A percentile compares a stretch with the other conserved stretches of the same genome.
Evolutionary conservation across 2,329 filamentous ascomycete genomes (phyloP).

Genomic region (Pyrenophora tritici-repentis): DNA sequence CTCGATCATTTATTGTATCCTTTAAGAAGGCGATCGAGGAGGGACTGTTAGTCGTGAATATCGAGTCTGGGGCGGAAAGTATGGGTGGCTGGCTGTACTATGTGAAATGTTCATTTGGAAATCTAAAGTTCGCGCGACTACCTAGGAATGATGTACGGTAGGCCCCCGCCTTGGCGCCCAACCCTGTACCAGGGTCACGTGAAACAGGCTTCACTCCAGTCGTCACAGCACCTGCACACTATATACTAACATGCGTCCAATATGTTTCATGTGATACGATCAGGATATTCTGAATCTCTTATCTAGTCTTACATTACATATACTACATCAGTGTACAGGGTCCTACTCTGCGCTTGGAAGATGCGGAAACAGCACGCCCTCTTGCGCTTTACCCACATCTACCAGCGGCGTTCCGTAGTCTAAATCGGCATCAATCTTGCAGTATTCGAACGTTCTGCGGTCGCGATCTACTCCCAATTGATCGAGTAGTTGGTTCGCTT

Average conservation of each 20-base stretch:
- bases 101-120: slow-evolving; percentile 11
- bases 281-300: neutral
- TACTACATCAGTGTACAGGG: slow-evolving; percentile 1
- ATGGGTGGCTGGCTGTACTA: neutral
- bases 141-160: slow-evolving; percentile 26
- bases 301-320: slow-evolving; percentile 1
- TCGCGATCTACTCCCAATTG: slow-evolving; percentile 71
- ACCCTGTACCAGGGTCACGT: neutral
- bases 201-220: neutral
- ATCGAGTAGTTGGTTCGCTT: slow-evolving; percentile 74
- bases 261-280: too few species aligned
- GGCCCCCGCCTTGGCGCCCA: slow-evolving; percentile 21
- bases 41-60: neutral
- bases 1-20: neutral
- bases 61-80: neutral
- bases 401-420: slow-evolving; percentile 66
- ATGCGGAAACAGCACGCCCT: slow-evolving; percentile 59
- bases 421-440: slow-evolving; percentile 66
- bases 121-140: slow-evolving; percentile 18
- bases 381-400: slow-evolving; percentile 49
- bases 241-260: too few species aligned
- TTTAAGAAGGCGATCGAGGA: neutral
- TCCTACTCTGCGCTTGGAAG: slow-evolving; percentile 31
- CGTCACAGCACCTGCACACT: too few species aligned
- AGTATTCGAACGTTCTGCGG: slow-evolving; percentile 67